These are phyloP conservation scores for Cyberlindnera japonica DNA, from an alignment of 805 yeast species.

Conservation along the genomic window DNA sequence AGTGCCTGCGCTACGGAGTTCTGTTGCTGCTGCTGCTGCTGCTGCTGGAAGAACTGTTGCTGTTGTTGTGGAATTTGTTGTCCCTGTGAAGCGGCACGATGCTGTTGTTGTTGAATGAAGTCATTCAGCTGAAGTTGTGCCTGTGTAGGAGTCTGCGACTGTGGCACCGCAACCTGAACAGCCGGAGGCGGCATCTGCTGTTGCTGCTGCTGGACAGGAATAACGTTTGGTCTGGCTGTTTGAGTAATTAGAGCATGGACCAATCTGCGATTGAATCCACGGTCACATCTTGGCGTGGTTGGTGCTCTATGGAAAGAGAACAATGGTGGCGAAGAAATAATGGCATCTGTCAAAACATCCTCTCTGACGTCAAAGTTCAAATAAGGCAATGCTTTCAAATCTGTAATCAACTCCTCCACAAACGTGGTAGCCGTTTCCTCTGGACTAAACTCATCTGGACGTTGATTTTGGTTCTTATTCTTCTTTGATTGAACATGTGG, in stretches of 20 bases:
- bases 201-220: conserved; percentile 10
- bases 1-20: conserved; percentile 21
- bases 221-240: conserved; percentile 23
- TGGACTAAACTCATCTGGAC: conserved; percentile 31
- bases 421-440: conserved; percentile 36
- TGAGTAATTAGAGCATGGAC: conserved; percentile 35
- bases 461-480: conserved; percentile 21
- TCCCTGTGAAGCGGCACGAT: conserved; percentile 9
- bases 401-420: background rate
- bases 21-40: conserved; percentile 26
- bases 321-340: conserved; percentile 5
- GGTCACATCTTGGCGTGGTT: conserved; percentile 10
- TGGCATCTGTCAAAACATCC: conserved; percentile 2
- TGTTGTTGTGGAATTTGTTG: conserved; percentile 28
- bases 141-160: conserved; percentile 14
- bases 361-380: conserved; percentile 4
- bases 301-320: conserved; percentile 6
- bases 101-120: conserved; percentile 13
- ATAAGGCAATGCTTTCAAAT: conserved; percentile 33
- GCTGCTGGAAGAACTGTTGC: conserved; percentile 16
- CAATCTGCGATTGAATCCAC: conserved; percentile 32
- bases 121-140: conserved; percentile 24
- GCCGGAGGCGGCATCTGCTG: background rate
- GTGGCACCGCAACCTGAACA: conserved; percentile 2
- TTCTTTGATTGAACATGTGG: conserved; percentile 25